Conservation (phyloP, 192 early-diverging fungal species). For the Rhizoclosmatium globosum region DNA sequence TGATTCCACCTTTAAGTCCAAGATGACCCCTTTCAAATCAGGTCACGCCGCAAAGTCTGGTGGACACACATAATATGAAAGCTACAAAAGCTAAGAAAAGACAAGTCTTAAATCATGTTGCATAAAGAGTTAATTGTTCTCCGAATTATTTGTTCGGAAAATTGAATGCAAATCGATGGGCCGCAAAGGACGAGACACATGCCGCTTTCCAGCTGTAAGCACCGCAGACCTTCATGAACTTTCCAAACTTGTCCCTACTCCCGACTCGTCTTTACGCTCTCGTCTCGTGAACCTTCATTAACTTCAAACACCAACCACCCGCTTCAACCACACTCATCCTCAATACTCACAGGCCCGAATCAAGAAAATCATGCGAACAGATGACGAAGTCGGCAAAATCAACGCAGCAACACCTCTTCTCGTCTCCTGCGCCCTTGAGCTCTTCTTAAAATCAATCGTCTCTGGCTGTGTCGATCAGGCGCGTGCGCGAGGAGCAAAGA, state of each 20-base stretch:
- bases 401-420: conserved; percentile 95
- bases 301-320: not conserved
- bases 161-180: too few relatives aligned
- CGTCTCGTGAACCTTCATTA: not conserved
- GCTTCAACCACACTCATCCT: not conserved
- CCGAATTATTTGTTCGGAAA: too few relatives aligned
- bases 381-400: conserved; percentile 99
- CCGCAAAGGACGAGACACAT: conserved; percentile 1
- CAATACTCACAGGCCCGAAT: conserved; percentile 82
- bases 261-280: not conserved
- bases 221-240: not conserved
- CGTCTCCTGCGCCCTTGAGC: conserved; percentile 91
- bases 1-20: too few relatives aligned
- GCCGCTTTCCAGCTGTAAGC: conserved; percentile 16
- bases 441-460: conserved; percentile 94
- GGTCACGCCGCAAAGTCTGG: too few relatives aligned
- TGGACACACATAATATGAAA: too few relatives aligned
- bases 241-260: not conserved
- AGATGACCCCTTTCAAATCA: too few relatives aligned
- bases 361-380: conserved; percentile 99
- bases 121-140: too few relatives aligned
- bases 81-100: too few relatives aligned
- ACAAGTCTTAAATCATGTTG: too few relatives aligned
- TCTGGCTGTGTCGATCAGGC: conserved; percentile 87
- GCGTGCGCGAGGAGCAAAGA: conserved; percentile 78